Evolutionary conservation across 106 monocot genomes (phyloP), one percentile per base, ranked within the genome.

Genomic region (Allium sativum): DNA sequence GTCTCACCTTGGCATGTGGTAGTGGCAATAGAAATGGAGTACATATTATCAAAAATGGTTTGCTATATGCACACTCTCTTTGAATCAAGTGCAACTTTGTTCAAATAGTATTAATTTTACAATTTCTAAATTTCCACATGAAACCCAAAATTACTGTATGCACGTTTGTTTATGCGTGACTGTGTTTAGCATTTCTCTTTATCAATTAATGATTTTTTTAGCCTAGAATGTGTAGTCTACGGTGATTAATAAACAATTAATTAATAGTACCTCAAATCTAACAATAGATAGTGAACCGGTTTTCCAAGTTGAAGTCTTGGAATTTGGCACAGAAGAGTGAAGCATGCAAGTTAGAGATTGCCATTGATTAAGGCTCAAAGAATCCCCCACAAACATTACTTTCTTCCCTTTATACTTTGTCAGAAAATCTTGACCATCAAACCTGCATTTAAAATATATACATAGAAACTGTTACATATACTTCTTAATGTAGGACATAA

Each of bases 371-470:
- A 81, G 44, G 57, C 82, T 89, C 9, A 93, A 44, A 44, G 93
- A 93, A 68, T 93, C 93, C 12, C 93, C 93, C 7, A 93, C 93
- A 48, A 93, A 89, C 93, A 93, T 85, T 3, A 93, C 64, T 76
- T 83, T 93, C 82, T 76, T 85, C n/a, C 85, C 80, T 12, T 51
- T 76, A 70, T 65, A 73, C 21, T 45, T 82, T 55, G 3, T 45
- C 69, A 86, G 46, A 61, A 82, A 75, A 52, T 67, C 73, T 67
- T 54, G 6, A 7, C 81, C 86, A 46, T 86, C 62, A 52, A 86
- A 86, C 40, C 85, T 85, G 17, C 17, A 64, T 45, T 14, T 42
- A 16, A 53, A 12, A 62, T 46, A 12, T 1, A 46, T 17, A 46
- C 4, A 13, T 51, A 62, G 21, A 31, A 2, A 31, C 4, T 31